Evolutionary conservation across 345 rosid genomes (phyloP).

Genomic region (Draba incana): DNA sequence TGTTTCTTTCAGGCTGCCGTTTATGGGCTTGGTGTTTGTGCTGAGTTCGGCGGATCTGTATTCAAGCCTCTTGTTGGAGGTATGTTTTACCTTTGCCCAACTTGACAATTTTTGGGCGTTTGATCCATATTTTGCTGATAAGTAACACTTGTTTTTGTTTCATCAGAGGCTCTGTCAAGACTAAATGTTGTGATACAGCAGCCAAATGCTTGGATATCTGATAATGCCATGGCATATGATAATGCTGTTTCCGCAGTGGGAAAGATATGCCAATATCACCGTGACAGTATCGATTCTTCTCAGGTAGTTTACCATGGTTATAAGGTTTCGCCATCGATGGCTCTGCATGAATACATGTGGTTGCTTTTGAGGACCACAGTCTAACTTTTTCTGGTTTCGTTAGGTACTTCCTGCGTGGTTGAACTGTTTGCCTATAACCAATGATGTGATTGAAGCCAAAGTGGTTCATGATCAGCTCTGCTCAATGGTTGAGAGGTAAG

Average conservation of each 20-base stretch:
- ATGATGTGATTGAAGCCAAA: slow-evolving; percentile 97
- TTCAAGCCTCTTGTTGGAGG: slow-evolving; percentile 98
- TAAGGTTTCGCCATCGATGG: not conserved
- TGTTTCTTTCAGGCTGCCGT: slow-evolving; percentile 82
- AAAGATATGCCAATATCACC: slow-evolving; percentile 91
- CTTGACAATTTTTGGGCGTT: slow-evolving; percentile 3
- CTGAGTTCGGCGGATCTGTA: slow-evolving; percentile 91
- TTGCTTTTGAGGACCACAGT: slow-evolving; percentile 13
- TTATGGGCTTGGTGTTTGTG: slow-evolving; percentile 99
- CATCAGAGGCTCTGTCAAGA: slow-evolving; percentile 94
- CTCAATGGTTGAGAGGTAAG: slow-evolving; percentile 92
- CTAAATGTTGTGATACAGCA: slow-evolving; percentile 80
- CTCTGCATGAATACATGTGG: not conserved
- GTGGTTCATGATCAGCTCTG: slow-evolving; percentile 97
- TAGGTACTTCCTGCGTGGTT: slow-evolving; percentile 98
- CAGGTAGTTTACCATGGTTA: slow-evolving; percentile 56
- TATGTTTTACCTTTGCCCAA: slow-evolving; percentile 33
- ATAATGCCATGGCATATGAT: slow-evolving; percentile 95
- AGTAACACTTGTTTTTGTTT: slow-evolving; percentile 38
- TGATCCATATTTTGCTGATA: not conserved
- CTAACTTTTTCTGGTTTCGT: not conserved
- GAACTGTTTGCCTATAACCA: slow-evolving; percentile 92
- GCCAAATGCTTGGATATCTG: slow-evolving; percentile 81
- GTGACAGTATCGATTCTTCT: slow-evolving; percentile 81
- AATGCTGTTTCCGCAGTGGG: slow-evolving; percentile 99